Percentiles rank a stretch among this genome's conserved stretches.
Evolutionary conservation across 345 rosid species (phyloP).

Genomic region (Eucalyptus erythrocorys): DNA sequence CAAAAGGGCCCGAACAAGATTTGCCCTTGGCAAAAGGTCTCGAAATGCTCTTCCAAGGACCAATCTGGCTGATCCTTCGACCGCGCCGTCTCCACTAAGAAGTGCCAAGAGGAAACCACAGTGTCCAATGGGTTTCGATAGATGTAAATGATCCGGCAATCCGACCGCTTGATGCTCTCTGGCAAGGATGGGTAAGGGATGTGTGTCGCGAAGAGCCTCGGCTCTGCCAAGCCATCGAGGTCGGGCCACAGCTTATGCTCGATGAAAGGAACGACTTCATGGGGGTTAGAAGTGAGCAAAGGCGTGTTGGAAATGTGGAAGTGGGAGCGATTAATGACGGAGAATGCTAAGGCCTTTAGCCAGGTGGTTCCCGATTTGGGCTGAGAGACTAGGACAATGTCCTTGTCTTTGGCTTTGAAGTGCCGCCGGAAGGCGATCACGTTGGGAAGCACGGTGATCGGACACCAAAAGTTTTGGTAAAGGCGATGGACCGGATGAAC

Average conservation of each 20-base stretch:
- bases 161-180: neutral
- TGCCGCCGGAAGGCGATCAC: neutral
- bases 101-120: neutral
- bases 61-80: accelerated
- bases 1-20: slow-evolving; percentile 17
- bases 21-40: neutral
- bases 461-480: neutral
- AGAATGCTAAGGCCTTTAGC: slow-evolving; percentile 12
- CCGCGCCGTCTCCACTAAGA: accelerated
- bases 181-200: neutral
- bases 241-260: neutral
- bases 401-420: slow-evolving; percentile 2
- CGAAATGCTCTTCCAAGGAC: neutral
- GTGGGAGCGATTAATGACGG: neutral
- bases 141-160: neutral
- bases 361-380: slow-evolving; percentile 29
- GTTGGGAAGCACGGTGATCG: neutral
- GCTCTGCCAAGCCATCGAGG: accelerated
- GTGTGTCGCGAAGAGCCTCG: accelerated
- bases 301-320: neutral
- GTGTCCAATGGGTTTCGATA: neutral
- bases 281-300: slow-evolving; percentile 5
- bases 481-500: neutral
- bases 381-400: neutral
- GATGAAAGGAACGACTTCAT: slow-evolving; percentile 9